These are phyloP conservation scores for Zizania palustris DNA, from an alignment of 202 grass and related monocot species.

Conservation along the genomic window DNA sequence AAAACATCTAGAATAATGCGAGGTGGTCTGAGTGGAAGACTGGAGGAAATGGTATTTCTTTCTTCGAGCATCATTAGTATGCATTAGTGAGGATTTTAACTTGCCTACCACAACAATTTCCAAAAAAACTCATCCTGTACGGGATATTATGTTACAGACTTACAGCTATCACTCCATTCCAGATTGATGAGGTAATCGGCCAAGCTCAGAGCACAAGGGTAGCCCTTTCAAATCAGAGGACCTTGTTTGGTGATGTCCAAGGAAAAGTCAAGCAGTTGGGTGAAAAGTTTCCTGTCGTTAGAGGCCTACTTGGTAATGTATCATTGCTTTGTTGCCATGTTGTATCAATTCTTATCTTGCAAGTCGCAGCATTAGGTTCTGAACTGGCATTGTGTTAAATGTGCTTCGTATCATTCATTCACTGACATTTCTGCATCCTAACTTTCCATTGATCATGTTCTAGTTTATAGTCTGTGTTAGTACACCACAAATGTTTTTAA, in stretches of 20 bases:
- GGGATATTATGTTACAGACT: background rate
- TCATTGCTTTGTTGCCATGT: background rate
- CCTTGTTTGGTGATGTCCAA: constrained; percentile 84
- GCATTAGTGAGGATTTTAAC: background rate
- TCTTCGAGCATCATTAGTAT: background rate
- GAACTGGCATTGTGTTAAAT: background rate
- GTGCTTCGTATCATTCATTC: background rate
- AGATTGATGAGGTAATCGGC: constrained; percentile 97
- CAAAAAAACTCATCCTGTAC: constrained; percentile 2
- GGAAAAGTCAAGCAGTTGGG: constrained; percentile 97
- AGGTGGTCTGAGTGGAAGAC: background rate
- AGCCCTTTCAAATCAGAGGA: constrained; percentile 67
- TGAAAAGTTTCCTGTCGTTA: constrained; percentile 86
- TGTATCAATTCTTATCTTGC: background rate
- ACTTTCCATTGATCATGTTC: background rate
- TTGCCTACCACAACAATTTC: background rate
- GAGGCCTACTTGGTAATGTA: constrained; percentile 82
- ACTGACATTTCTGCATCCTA: background rate
- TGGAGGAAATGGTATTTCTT: background rate
- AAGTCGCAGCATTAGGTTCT: background rate
- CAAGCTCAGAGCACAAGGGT: constrained; percentile 87
- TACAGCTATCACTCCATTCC: background rate
- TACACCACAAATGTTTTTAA: constrained; percentile 12
- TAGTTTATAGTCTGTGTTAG: background rate
- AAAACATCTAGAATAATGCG: background rate